Evolutionary conservation across 192 early-diverging fungal genomes (phyloP).

Genomic region (Entophlyctis luteolus): DNA sequence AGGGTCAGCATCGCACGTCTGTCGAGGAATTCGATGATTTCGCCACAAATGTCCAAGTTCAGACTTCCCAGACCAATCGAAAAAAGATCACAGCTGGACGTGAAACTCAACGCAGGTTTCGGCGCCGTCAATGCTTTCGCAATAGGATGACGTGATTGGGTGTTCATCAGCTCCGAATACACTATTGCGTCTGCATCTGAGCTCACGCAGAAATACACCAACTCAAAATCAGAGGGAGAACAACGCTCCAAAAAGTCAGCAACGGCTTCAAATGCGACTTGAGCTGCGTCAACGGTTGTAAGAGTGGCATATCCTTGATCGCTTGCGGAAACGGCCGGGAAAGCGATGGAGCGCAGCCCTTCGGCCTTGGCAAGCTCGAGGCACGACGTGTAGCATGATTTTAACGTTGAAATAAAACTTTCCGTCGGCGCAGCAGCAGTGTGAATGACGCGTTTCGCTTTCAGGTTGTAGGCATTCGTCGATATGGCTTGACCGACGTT

Average conservation of each 20-base stretch:
- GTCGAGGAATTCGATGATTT: background rate
- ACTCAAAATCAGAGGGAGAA: background rate
- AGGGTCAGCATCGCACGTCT: background rate
- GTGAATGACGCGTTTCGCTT: background rate
- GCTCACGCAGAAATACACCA: background rate
- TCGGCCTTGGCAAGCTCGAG: background rate
- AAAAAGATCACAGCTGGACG: too few relatives aligned
- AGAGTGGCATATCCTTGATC: background rate
- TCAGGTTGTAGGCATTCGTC: background rate
- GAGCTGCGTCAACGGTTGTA: background rate
- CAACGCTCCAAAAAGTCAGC: background rate
- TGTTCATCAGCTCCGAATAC: background rate
- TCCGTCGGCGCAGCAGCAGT: background rate
- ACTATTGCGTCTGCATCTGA: background rate
- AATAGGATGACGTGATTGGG: background rate
- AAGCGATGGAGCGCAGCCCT: background rate
- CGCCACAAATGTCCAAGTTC: background rate
- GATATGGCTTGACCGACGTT: background rate
- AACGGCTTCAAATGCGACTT: background rate
- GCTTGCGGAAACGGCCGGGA: background rate
- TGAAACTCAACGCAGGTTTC: too few relatives aligned
- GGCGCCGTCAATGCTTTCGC: too few relatives aligned
- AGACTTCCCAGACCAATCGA: background rate
- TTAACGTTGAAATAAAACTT: background rate
- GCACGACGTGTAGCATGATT: background rate